Conservation (phyloP, 192 early-diverging fungal species). For the Podila verticillata region DNA sequence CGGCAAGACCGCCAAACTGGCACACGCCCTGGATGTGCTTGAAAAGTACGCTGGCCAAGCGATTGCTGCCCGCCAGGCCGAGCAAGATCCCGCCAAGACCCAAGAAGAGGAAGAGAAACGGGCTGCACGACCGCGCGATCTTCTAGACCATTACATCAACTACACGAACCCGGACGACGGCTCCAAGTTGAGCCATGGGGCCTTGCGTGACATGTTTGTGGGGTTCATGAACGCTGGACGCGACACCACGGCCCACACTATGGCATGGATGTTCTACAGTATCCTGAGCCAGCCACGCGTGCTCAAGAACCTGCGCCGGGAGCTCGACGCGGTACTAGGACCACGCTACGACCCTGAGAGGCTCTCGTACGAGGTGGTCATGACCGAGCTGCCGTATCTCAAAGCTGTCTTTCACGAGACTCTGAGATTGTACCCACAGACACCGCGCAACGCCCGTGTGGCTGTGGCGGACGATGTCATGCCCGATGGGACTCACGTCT, state of each 20-base stretch:
- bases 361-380: neutral
- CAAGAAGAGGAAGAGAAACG: neutral
- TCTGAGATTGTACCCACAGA: constrained; percentile 67
- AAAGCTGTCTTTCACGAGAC: constrained; percentile 64
- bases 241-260: constrained; percentile 58
- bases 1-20: neutral
- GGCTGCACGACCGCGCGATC: neutral
- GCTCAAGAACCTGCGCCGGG: constrained; percentile 21
- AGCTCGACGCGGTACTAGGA: constrained; percentile 6
- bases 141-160: neutral
- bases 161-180: neutral
- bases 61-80: neutral
- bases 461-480: constrained; percentile 61
- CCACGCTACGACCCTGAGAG: neutral
- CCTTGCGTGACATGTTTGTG: neutral
- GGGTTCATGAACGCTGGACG: constrained; percentile 48
- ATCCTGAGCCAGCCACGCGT: constrained; percentile 43
- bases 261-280: constrained; percentile 58
- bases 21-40: neutral
- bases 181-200: constrained; percentile 4
- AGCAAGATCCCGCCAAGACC: neutral
- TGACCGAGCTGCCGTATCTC: constrained; percentile 51
- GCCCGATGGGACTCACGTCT: constrained; percentile 66
- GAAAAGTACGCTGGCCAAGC: neutral
- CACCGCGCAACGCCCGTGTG: constrained; percentile 63